Evolutionary conservation across 2,329 filamentous ascomycete genomes (phyloP), one percentile per base, ranked within the genome.

Genomic region (Sclerotinia borealis): DNA sequence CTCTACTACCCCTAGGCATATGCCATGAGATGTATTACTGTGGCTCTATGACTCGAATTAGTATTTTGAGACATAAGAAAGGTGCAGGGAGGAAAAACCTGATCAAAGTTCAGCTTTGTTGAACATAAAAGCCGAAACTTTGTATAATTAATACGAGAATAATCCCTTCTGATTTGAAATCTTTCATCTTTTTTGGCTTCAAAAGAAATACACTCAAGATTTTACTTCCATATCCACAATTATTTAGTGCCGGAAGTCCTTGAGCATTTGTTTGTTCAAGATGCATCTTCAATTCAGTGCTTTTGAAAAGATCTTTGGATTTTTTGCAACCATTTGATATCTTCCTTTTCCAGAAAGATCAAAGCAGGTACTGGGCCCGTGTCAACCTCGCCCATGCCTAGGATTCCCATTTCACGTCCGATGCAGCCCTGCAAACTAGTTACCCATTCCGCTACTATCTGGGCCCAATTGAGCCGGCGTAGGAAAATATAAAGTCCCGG

Each of bases 381-480:
- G 70, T 97, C 92, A 39, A 95, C 85, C 0, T 89, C 83, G 67
- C 96, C 90, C 64, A 89, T 88, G 15, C 93, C 93, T 1, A 98
- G 82, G 7, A 97, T 86, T 5, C 93, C 93, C 7, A 98, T 76
- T 71, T 95, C 96, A 5, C 87, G 86, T 0, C 93, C 93, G n/a
- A 97, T 90, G 10, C 95, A 89, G 72, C 97, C 93, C 75, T 99
- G 95, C 4, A 98, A 85, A 1, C 92, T 95, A 6, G 91, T 90
- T 47, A 95, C 85, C 93, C 93, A 99, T 76, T 98, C 93, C 0
- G 92, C 92, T 37, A 99, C 83, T 1, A 98, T 92, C 73, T 97
- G 93, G 87, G 77, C 88, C 92, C 77, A 92, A 80, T 51, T 89
- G 85, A 67, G 90, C 89, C 65, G 91, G 89, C 34, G 90, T 90